Conservation (phyloP, 257 asterid species). For the Orobanche coerulescens region DNA sequence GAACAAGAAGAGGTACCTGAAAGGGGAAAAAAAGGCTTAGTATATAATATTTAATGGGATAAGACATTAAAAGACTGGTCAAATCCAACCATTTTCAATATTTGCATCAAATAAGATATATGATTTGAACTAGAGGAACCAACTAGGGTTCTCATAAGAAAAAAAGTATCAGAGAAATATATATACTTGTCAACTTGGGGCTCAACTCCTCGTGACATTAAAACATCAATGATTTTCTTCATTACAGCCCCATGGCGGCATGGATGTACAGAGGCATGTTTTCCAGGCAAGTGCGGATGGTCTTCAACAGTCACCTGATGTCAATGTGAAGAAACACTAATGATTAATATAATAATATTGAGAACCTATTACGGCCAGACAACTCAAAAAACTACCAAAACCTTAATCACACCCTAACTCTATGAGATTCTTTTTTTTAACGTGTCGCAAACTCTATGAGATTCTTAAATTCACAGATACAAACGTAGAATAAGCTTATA, state of each 20-base stretch:
- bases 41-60: background rate
- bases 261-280: slow-evolving; percentile 97
- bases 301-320: slow-evolving; percentile 92
- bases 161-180: slow-evolving; percentile 10
- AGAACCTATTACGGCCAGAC: slow-evolving; percentile 1
- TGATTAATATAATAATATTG: background rate
- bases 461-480: background rate
- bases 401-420: background rate
- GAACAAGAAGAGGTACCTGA: slow-evolving; percentile 63
- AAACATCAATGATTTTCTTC: slow-evolving; percentile 94
- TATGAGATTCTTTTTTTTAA: background rate
- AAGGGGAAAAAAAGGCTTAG: background rate
- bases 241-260: slow-evolving; percentile 99
- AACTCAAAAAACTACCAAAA: background rate
- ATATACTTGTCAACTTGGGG: slow-evolving; percentile 96
- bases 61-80: background rate
- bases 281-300: slow-evolving; percentile 96
- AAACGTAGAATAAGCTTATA: background rate
- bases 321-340: slow-evolving; percentile 15
- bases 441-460: too few species aligned
- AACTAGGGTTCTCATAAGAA: background rate
- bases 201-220: slow-evolving; percentile 90
- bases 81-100: background rate
- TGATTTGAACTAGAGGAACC: background rate
- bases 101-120: background rate